Evolutionary conservation across 306 rosid species (phyloP).

Genomic region (Trifolium subterraneum): DNA sequence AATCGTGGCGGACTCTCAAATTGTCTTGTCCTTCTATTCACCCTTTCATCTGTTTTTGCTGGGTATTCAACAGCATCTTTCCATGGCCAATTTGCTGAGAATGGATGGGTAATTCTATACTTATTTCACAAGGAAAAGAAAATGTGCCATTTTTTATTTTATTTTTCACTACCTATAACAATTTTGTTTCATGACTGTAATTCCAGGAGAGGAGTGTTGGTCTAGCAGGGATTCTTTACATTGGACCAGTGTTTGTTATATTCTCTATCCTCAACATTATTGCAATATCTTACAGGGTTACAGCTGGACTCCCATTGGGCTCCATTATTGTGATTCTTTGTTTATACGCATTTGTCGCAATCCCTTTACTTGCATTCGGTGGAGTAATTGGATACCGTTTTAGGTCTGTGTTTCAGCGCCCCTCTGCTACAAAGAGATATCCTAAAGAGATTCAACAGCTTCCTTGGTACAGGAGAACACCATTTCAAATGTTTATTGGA

Average conservation of each 20-base stretch:
- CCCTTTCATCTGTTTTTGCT: conserved; percentile 67
- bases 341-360: conserved; percentile 54
- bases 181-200: conserved; percentile 35
- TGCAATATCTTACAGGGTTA: conserved; percentile 68
- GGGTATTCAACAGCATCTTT: conserved; percentile 85
- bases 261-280: conserved; percentile 66
- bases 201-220: conserved; percentile 73
- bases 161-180: conserved; percentile 6
- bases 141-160: neutral
- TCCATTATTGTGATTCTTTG: conserved; percentile 66
- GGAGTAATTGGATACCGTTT: conserved; percentile 69
- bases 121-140: conserved; percentile 26
- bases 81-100: conserved; percentile 64
- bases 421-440: conserved; percentile 61
- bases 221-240: conserved; percentile 71
- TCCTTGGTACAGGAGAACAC: conserved; percentile 80
- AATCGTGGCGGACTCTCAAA: conserved; percentile 76
- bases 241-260: conserved; percentile 70
- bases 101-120: conserved; percentile 72
- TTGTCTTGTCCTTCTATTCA: conserved; percentile 58
- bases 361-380: conserved; percentile 89
- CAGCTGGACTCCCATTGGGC: conserved; percentile 77
- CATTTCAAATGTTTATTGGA: conserved; percentile 77
- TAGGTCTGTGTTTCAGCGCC: conserved; percentile 67
- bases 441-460: conserved; percentile 70